Evolutionary conservation across 345 rosid genomes (phyloP).

Genomic region (Cardamine resedifolia): DNA sequence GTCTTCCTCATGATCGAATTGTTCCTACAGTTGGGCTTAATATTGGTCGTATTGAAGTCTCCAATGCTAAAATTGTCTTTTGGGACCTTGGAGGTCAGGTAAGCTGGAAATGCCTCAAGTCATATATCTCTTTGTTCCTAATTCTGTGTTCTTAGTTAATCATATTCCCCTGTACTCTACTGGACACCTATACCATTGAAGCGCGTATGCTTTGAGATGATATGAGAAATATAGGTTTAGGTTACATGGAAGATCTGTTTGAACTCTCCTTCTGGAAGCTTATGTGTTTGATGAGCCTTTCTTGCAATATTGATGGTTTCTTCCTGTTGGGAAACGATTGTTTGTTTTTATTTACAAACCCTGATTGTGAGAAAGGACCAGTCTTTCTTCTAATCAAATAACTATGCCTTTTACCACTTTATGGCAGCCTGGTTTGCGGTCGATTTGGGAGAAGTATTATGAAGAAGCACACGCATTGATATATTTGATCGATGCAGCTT

Average conservation of each 20-base stretch:
- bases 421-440: constrained; percentile 86
- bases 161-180: too few species aligned
- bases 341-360: background rate
- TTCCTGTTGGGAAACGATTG: background rate
- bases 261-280: background rate
- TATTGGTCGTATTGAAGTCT: constrained; percentile 81
- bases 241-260: too few species aligned
- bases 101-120: background rate
- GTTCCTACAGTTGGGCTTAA: constrained; percentile 99
- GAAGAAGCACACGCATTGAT: constrained; percentile 98
- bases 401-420: background rate
- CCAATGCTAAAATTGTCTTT: constrained; percentile 81
- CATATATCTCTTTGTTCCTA: background rate
- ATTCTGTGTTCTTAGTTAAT: background rate
- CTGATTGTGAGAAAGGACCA: background rate
- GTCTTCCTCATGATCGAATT: constrained; percentile 95
- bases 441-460: constrained; percentile 99
- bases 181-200: too few species aligned
- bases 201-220: too few species aligned
- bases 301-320: background rate
- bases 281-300: background rate
- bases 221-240: too few species aligned
- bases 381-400: constrained; percentile 5
- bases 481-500: constrained; percentile 89
- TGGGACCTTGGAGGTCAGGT: constrained; percentile 99